These are phyloP conservation scores for Filobasidium uniguttulatum DNA, from an alignment of 1,284 basidiomycete species.

Conservation along the genomic window DNA sequence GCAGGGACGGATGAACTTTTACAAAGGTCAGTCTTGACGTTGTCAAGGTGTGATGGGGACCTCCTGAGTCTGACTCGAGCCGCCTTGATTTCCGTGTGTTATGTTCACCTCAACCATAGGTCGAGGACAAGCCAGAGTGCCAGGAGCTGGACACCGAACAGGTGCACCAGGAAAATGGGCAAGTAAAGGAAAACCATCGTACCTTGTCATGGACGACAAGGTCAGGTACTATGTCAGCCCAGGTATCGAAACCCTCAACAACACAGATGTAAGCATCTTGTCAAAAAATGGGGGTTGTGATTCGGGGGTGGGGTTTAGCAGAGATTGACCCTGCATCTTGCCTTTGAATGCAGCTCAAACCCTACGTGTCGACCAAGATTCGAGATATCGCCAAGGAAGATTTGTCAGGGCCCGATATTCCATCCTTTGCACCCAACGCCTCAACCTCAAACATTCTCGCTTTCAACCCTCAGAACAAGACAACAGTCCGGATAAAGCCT, in stretches of 20 bases:
- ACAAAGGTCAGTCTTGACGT: slow-evolving; percentile 74
- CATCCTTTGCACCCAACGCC: slow-evolving; percentile 22
- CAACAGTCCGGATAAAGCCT: slow-evolving; percentile 7
- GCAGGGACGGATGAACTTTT: slow-evolving; percentile 79
- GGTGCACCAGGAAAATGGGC: slow-evolving; percentile 75
- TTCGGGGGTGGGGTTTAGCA: no score
- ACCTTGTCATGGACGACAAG: slow-evolving; percentile 61
- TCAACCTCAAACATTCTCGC: slow-evolving; percentile 6
- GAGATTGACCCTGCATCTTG: no score
- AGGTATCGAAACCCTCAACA: slow-evolving; percentile 49
- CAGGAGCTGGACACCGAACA: slow-evolving; percentile 63
- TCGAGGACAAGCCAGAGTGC: slow-evolving; percentile 63
- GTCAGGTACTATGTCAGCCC: slow-evolving; percentile 74
- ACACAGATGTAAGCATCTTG: slow-evolving; percentile 45
- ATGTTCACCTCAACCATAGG: slow-evolving; percentile 40
- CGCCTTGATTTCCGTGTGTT: neutral
- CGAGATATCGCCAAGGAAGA: slow-evolving; percentile 9
- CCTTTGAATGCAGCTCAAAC: slow-evolving; percentile 39
- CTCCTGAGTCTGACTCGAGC: no score
- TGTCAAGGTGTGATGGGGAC: no score
- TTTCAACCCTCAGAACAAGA: slow-evolving; percentile 7
- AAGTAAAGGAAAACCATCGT: slow-evolving; percentile 57
- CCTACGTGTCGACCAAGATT: slow-evolving; percentile 36
- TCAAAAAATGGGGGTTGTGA: no score
- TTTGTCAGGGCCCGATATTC: slow-evolving; percentile 15